These are phyloP conservation scores for Suillus variegatus DNA, from an alignment of 768 basidiomycete genomes.

Conservation along the genomic window DNA sequence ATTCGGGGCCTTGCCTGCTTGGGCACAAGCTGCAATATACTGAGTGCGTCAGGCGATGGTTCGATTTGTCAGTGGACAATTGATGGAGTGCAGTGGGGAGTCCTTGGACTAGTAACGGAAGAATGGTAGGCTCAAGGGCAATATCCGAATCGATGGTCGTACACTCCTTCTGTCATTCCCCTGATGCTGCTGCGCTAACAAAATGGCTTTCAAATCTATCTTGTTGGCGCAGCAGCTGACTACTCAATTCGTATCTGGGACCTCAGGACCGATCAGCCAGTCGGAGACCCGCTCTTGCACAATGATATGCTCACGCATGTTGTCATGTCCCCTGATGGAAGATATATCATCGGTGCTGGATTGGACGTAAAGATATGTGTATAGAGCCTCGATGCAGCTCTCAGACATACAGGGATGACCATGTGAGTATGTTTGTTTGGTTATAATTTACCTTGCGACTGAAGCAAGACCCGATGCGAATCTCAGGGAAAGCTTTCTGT, in stretches of 20 bases:
- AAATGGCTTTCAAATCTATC: background rate
- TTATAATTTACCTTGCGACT: background rate
- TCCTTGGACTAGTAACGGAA: background rate
- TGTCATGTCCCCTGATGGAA: conserved; percentile 79
- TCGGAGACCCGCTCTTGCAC: conserved; percentile 59
- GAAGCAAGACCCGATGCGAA: background rate
- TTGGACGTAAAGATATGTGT: conserved; percentile 73
- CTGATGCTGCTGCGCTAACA: background rate
- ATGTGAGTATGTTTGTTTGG: background rate
- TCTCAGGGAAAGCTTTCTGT: background rate
- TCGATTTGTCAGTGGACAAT: background rate
- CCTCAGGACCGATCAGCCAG: background rate
- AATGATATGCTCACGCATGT: conserved; percentile 59
- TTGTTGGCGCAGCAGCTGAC: background rate
- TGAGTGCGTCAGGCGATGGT: background rate
- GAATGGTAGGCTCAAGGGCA: background rate
- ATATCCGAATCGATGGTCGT: background rate
- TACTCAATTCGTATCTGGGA: conserved; percentile 1
- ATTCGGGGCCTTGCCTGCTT: background rate
- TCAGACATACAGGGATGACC: background rate
- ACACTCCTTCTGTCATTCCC: background rate
- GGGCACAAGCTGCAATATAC: background rate
- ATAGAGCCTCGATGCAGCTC: conserved; percentile 63
- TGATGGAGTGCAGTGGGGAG: background rate
- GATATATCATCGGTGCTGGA: conserved; percentile 77